Conservation (phyloP, 176 grass and related monocot species). For the Eremochloa ophiuroides region DNA sequence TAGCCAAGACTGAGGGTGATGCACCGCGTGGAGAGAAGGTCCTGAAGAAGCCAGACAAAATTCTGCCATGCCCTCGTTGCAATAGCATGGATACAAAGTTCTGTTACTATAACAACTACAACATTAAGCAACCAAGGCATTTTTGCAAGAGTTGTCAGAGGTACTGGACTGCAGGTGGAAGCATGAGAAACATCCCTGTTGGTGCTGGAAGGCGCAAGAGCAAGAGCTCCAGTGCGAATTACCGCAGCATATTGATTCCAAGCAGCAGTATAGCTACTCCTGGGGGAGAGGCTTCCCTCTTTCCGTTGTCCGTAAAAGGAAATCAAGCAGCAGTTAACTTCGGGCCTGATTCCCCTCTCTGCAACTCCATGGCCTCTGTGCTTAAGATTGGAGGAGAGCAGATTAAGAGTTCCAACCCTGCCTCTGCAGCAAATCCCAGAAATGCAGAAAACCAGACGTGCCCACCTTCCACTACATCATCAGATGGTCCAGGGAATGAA, state of each 20-base stretch:
- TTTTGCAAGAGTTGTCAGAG: conserved; percentile 97
- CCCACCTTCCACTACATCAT: conserved; percentile 25
- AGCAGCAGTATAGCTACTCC: conserved; percentile 26
- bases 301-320: conserved; percentile 18
- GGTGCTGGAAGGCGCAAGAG: conserved; percentile 88
- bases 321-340: conserved; percentile 46
- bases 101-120: conserved; percentile 85
- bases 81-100: conserved; percentile 77
- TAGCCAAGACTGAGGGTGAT: not conserved
- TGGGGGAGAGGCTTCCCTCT: conserved; percentile 15
- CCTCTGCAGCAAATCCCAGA: conserved; percentile 14
- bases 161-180: conserved; percentile 97
- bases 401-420: conserved; percentile 27
- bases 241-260: conserved; percentile 40
- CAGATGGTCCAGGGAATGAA: conserved; percentile 24
- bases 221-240: conserved; percentile 56
- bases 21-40: conserved; percentile 30
- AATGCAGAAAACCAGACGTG: conserved; percentile 29
- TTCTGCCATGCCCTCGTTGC: conserved; percentile 69
- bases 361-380: conserved; percentile 30
- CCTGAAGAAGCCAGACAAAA: conserved; percentile 84
- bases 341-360: conserved; percentile 29
- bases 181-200: conserved; percentile 90
- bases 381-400: conserved; percentile 34
- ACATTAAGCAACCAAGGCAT: conserved; percentile 80